Percentiles rank a stretch among this genome's conserved stretches.
Evolutionary conservation across 139 green algal species (phyloP).

Genomic region (Chlamydomonas applanata): DNA sequence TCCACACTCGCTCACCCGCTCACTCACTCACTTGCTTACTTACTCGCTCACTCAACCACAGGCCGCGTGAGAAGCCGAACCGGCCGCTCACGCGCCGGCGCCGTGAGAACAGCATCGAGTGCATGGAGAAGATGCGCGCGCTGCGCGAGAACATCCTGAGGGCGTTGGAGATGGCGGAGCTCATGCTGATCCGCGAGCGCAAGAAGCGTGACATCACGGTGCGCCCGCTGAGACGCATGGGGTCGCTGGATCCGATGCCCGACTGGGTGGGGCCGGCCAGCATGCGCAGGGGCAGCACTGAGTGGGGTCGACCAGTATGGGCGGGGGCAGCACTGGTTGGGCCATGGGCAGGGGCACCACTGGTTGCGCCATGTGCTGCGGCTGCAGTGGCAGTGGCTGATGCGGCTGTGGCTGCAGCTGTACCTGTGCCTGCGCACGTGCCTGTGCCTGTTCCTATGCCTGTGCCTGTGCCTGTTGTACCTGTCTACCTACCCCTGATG

Average conservation of each 20-base stretch:
- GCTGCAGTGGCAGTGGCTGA: not conserved
- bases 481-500: too few species aligned
- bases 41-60: too few species aligned
- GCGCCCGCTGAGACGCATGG: not conserved
- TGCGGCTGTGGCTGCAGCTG: too few species aligned
- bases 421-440: too few species aligned
- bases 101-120: conserved; percentile 77
- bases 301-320: not conserved
- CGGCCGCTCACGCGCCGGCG: conserved; percentile 85
- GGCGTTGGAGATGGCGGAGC: conserved; percentile 59
- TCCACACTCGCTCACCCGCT: too few species aligned
- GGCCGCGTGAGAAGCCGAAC: conserved; percentile 84
- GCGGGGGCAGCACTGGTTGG: not conserved
- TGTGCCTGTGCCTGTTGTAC: too few species aligned
- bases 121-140: conserved; percentile 77
- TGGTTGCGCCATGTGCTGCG: too few species aligned
- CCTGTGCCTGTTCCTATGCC: too few species aligned
- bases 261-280: not conserved
- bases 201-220: conserved; percentile 73
- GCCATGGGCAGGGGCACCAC: too few species aligned
- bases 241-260: not conserved
- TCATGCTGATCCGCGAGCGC: conserved; percentile 65
- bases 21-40: too few species aligned
- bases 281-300: not conserved
- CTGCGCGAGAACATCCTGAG: conserved; percentile 68